Percentiles rank a stretch among this genome's conserved stretches.
Evolutionary conservation across 768 basidiomycete genomes (phyloP).

Genomic region (Phanerodontia chrysosporium): DNA sequence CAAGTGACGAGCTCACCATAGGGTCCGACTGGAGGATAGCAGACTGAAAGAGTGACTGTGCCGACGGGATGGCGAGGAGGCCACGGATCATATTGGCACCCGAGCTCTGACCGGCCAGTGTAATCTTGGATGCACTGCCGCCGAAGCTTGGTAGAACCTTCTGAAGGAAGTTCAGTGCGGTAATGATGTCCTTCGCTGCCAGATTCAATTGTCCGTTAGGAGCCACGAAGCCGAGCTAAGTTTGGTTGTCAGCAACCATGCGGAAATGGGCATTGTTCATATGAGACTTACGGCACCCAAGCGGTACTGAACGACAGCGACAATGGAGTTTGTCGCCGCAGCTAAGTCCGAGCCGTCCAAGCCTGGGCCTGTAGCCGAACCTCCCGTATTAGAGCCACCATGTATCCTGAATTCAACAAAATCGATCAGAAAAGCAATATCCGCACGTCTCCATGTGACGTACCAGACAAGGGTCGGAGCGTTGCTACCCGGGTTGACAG

Average conservation of each 20-base stretch:
- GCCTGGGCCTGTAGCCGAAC: conserved; percentile 67
- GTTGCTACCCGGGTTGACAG: conserved; percentile 27
- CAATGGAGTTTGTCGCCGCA: conserved; percentile 64
- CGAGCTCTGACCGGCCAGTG: conserved; percentile 78
- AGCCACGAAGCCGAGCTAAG: conserved; percentile 71
- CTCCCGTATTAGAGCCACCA: conserved; percentile 75
- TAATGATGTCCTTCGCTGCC: conserved; percentile 65
- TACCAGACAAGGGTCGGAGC: conserved; percentile 61
- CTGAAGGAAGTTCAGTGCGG: conserved; percentile 60
- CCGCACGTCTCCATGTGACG: too few species aligned
- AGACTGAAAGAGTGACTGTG: conserved; percentile 64
- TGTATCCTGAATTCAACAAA: conserved; percentile 60
- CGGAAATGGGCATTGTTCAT: not conserved
- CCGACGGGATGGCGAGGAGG: conserved; percentile 69
- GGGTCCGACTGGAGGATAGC: conserved; percentile 87
- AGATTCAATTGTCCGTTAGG: conserved; percentile 70
- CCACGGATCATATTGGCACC: conserved; percentile 78
- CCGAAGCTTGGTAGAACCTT: conserved; percentile 59
- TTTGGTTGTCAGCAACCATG: conserved; percentile 10
- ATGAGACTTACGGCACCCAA: conserved; percentile 59
- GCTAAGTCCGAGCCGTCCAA: conserved; percentile 79
- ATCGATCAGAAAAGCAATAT: not conserved
- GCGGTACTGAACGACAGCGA: conserved; percentile 81
- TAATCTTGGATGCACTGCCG: conserved; percentile 60
- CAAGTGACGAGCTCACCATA: conserved; percentile 55